These are phyloP conservation scores for Ophiocordyceps camponoti-saundersi DNA, from an alignment of 2,329 filamentous ascomycete genomes.

Conservation along the genomic window DNA sequence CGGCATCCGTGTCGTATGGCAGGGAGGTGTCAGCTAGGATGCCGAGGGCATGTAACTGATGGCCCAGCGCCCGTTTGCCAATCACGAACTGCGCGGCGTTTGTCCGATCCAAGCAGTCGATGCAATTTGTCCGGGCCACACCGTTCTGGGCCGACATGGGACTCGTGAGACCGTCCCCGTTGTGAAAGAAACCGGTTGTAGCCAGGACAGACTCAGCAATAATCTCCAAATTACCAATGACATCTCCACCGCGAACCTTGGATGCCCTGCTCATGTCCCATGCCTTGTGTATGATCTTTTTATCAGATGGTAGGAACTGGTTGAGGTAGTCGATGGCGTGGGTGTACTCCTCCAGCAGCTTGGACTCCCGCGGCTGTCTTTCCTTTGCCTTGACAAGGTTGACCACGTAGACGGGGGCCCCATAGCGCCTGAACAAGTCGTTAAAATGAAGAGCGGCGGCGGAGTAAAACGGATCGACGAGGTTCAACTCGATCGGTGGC, in stretches of 20 bases:
- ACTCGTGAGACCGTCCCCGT: conserved; percentile 55
- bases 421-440: conserved; percentile 84
- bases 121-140: conserved; percentile 88
- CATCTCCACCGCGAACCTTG: conserved; percentile 81
- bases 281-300: conserved; percentile 82
- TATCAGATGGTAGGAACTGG: conserved; percentile 69
- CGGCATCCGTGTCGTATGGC: conserved; percentile 87
- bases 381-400: conserved; percentile 86
- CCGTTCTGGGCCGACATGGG: conserved; percentile 66
- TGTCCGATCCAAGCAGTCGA: conserved; percentile 91
- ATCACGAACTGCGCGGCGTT: conserved; percentile 98
- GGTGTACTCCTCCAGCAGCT: conserved; percentile 74
- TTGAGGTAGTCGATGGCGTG: conserved; percentile 83
- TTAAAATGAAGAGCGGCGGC: conserved; percentile 91
- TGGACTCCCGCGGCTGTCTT: conserved; percentile 77
- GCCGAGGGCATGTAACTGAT: conserved; percentile 82
- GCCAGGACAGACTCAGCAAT: conserved; percentile 79
- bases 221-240: conserved; percentile 77
- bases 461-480: conserved; percentile 92
- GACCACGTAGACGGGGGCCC: conserved; percentile 76
- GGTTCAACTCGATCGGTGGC: conserved; percentile 84
- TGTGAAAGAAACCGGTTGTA: conserved; percentile 87
- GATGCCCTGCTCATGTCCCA: conserved; percentile 98
- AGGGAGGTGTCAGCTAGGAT: conserved; percentile 65
- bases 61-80: conserved; percentile 79